phyloP scores from a whole-genome alignment of 2,329 filamentous ascomycete species.

The Claviceps maximensis region DNA sequence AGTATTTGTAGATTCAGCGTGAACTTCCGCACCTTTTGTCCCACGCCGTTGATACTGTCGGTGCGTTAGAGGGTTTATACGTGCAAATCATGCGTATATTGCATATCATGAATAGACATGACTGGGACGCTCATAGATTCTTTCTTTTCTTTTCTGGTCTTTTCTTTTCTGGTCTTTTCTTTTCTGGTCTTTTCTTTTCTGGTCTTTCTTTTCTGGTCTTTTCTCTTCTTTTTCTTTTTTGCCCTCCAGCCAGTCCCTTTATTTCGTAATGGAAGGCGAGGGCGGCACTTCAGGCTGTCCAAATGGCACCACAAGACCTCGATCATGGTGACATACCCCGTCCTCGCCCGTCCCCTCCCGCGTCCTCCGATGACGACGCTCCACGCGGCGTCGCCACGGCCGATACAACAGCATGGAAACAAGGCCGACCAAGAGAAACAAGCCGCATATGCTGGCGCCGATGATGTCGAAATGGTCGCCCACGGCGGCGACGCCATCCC shows the following conservation, averaged over 20 bases:
- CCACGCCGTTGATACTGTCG: too few species aligned
- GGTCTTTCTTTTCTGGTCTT: too few species aligned
- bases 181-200: too few species aligned
- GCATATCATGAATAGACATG: too few species aligned
- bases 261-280: background rate
- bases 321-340: background rate
- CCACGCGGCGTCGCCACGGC: constrained; percentile 54
- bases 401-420: constrained; percentile 63
- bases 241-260: too few species aligned
- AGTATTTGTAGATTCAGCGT: background rate
- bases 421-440: constrained; percentile 66
- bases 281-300: background rate
- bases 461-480: constrained; percentile 78
- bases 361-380: constrained; percentile 10
- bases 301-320: background rate
- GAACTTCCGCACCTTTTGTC: background rate
- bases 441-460: constrained; percentile 72
- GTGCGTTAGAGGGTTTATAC: too few species aligned
- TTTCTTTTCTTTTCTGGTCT: too few species aligned
- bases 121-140: too few species aligned
- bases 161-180: too few species aligned
- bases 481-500: constrained; percentile 69
- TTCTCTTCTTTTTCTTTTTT: background rate
- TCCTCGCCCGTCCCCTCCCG: background rate
- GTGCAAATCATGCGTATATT: too few species aligned